Evolutionary conservation across 2,329 filamentous ascomycete genomes (phyloP).

Genomic region (Alternaria gaisen): DNA sequence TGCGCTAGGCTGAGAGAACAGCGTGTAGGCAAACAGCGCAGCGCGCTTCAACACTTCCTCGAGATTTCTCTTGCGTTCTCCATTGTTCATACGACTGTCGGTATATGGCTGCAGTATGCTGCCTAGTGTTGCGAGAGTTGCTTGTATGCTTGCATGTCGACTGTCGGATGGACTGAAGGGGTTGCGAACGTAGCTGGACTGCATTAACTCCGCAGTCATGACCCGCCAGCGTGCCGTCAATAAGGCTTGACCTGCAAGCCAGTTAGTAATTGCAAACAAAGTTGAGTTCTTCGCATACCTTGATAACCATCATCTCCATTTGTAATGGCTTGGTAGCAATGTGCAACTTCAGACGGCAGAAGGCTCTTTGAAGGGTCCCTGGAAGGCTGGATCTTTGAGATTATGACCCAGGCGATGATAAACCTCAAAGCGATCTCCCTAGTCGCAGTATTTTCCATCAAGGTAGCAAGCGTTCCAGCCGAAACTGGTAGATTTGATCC

Average conservation of each 20-base stretch:
- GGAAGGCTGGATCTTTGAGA: slow-evolving; percentile 33
- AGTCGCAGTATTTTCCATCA: slow-evolving; percentile 39
- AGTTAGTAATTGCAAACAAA: no score
- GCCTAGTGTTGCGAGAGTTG: slow-evolving; percentile 33
- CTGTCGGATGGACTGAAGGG: slow-evolving; percentile 37
- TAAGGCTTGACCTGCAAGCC: slow-evolving; percentile 21
- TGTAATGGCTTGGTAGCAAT: slow-evolving; percentile 32
- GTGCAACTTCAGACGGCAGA: slow-evolving; percentile 38
- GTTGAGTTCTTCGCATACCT: no score
- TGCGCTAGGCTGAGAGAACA: slow-evolving; percentile 48
- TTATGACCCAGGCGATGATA: slow-evolving; percentile 43
- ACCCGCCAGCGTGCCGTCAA: slow-evolving; percentile 43
- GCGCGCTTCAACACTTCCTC: slow-evolving; percentile 48
- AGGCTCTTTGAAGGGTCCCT: slow-evolving; percentile 29
- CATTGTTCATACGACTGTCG: slow-evolving; percentile 38
- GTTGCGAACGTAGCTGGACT: slow-evolving; percentile 35
- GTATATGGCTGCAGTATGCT: slow-evolving; percentile 39
- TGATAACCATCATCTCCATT: slow-evolving; percentile 9
- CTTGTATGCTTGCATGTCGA: slow-evolving; percentile 34
- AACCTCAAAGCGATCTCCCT: slow-evolving; percentile 43
- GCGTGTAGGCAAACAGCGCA: slow-evolving; percentile 44
- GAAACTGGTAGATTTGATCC: slow-evolving; percentile 35
- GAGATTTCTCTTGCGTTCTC: slow-evolving; percentile 42
- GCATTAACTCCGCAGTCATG: slow-evolving; percentile 42
- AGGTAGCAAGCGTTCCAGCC: slow-evolving; percentile 31